Percentiles rank a stretch among this genome's conserved stretches.
Conservation (phyloP, 805 yeast species). For the Hanseniaspora meyeri region DNA sequence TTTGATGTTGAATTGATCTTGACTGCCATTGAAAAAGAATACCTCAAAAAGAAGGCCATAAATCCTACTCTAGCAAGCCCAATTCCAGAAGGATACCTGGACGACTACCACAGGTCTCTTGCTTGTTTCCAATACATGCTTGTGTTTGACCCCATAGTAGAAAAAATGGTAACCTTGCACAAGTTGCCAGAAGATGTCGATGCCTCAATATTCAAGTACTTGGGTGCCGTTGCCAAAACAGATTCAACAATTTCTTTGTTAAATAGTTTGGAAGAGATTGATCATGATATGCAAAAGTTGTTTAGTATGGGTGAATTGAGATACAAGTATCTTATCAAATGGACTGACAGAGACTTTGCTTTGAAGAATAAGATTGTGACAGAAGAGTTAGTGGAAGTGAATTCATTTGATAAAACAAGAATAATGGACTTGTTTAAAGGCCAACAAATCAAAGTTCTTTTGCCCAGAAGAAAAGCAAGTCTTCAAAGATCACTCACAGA, state of each 20-base stretch:
- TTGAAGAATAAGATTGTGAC: neutral
- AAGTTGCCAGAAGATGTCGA: conserved; percentile 35
- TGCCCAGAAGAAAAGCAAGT: neutral
- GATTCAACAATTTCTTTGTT: conserved; percentile 14
- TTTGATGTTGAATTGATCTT: conserved; percentile 2
- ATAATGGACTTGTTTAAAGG: neutral
- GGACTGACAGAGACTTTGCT: conserved; percentile 1
- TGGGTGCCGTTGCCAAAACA: conserved; percentile 27
- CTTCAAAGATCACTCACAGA: neutral
- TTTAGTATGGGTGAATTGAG: conserved; percentile 47
- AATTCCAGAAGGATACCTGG: conserved; percentile 46
- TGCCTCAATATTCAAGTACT: conserved; percentile 27
- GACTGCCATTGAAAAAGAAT: conserved; percentile 30
- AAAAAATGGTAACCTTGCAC: conserved; percentile 45
- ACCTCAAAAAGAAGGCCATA: conserved; percentile 44
- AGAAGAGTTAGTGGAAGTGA: neutral
- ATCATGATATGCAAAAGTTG: conserved; percentile 36
- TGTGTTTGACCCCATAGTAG: conserved; percentile 57
- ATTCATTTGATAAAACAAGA: neutral
- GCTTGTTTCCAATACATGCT: conserved; percentile 75
- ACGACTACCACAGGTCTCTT: conserved; percentile 54
- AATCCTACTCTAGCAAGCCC: conserved; percentile 46
- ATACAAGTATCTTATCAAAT: neutral
- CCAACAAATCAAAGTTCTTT: neutral
- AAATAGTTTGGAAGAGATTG: conserved; percentile 27